phyloP scores from a whole-genome alignment of 768 basidiomycete species.

The Ramaria rubella region DNA sequence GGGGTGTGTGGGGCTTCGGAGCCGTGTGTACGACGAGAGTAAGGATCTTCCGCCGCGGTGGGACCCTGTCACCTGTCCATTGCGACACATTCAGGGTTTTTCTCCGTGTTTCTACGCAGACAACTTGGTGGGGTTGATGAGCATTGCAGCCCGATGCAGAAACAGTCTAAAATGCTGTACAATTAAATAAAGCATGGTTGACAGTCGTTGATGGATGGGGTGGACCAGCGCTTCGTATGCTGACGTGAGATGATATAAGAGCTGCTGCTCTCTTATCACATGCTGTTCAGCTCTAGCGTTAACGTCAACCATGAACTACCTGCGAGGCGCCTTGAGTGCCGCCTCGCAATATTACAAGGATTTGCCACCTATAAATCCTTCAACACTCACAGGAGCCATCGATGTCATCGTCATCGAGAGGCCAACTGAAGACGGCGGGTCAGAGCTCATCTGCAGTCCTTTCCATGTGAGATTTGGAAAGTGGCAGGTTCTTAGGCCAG shows the following conservation, averaged over 20 bases:
- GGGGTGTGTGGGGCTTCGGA: no score
- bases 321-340: slow-evolving; percentile 81
- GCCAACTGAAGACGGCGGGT: slow-evolving; percentile 52
- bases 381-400: slow-evolving; percentile 96
- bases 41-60: no score
- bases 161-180: not conserved
- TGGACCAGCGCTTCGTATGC: not conserved
- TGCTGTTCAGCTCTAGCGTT: not conserved
- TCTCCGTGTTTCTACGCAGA: no score
- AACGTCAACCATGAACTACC: slow-evolving; percentile 61
- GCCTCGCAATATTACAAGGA: slow-evolving; percentile 90
- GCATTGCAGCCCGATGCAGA: no score
- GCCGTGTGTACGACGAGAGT: no score
- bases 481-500: slow-evolving; percentile 88
- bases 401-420: slow-evolving; percentile 94
- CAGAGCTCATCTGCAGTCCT: slow-evolving; percentile 81
- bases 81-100: no score
- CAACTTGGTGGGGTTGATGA: no score
- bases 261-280: not conserved
- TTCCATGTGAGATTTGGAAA: slow-evolving; percentile 99
- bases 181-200: not conserved
- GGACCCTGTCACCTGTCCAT: no score
- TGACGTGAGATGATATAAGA: slow-evolving; percentile 6
- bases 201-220: not conserved
- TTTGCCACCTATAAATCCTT: slow-evolving; percentile 80